Evolutionary conservation across 2,329 filamentous ascomycete genomes (phyloP), one percentile per base, ranked within the genome.

Genomic region (Acrodontium crateriforme): DNA sequence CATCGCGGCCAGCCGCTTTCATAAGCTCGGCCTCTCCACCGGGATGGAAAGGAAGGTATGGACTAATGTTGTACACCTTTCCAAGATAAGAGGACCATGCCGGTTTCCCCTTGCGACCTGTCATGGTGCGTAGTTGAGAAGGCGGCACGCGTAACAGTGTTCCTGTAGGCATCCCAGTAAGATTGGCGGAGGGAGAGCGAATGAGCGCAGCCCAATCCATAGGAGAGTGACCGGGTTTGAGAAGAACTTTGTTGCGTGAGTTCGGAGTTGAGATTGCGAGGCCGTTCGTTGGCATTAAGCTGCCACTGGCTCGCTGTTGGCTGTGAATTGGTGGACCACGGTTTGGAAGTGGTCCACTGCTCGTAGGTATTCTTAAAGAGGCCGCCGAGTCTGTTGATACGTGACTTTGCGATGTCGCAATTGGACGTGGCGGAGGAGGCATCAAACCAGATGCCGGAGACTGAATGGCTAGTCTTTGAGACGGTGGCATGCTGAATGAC

Each of bases 181-280:
- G 43, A 30, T 63, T 62, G 18, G 36, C 41, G 9, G 33, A 25
- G 26, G 43, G 42, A 37, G 83, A 76, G 27, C 45, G 44, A 37
- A 83, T 76, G 1, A 93, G 69, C 5, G 78, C 74, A 9, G 89
- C 89, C 89, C 89, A 98, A 67, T 98, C 89, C 9, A 98, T 73
- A 0, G 89, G 87, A 2, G 83, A 93, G 61, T 87, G 85, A 17
- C 89, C 87, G 0, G 89, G 89, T n/a, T 74, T 69, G 4, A 98
- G 71, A 6, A 78, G 65, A 4, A 94, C 80, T 47, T 87, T 80
- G 53, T 68, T 58, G 32, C 54, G 60, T 20, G 47, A 46, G 30
- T 56, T 65, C 16, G 55, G 53, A 8, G 56, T 58, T 25, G 54
- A 49, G 25, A 50, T 35, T n/a, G 34, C 34, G 16, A 43, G 42